phyloP scores from a whole-genome alignment of 1,284 basidiomycete species.

The Inonotus obliquus region DNA sequence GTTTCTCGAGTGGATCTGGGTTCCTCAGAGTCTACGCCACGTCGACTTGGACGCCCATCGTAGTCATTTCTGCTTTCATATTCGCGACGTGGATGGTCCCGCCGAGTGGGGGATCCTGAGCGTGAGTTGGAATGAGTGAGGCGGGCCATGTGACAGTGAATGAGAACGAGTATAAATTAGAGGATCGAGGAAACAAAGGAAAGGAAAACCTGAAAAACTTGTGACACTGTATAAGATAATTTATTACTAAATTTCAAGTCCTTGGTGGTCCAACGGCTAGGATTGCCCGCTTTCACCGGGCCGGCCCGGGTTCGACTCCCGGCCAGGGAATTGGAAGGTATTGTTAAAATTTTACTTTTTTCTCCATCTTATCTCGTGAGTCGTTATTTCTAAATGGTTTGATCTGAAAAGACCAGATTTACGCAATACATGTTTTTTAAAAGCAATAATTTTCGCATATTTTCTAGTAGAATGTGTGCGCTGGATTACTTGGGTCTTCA shows the following conservation, averaged over 20 bases:
- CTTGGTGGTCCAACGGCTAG: constrained; percentile 20
- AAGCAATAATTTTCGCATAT: too few relatives aligned
- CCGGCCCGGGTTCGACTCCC: constrained; percentile 26
- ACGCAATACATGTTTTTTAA: too few relatives aligned
- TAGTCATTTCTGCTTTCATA: not conserved
- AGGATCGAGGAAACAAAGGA: not conserved
- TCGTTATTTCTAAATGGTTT: too few relatives aligned
- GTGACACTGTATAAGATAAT: too few relatives aligned
- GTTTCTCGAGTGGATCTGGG: not conserved
- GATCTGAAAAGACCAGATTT: too few relatives aligned
- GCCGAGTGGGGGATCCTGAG: not conserved
- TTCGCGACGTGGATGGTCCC: not conserved
- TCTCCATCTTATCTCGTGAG: too few relatives aligned
- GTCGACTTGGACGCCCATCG: not conserved
- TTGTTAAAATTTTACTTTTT: not conserved
- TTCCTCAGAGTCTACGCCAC: not conserved
- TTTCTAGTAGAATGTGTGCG: too few relatives aligned
- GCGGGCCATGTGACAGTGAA: not conserved
- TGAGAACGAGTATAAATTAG: not conserved
- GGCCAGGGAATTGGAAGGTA: constrained; percentile 22
- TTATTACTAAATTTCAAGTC: constrained; percentile 6
- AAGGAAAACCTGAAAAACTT: not conserved
- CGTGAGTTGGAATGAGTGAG: constrained; percentile 7
- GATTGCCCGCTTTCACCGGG: constrained; percentile 18
- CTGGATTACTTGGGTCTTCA: too few relatives aligned